Percentiles rank a stretch among this genome's conserved stretches.
These are phyloP conservation scores for Rhizophagus prolifer DNA, from an alignment of 192 early-diverging fungal genomes.

Conservation along the genomic window DNA sequence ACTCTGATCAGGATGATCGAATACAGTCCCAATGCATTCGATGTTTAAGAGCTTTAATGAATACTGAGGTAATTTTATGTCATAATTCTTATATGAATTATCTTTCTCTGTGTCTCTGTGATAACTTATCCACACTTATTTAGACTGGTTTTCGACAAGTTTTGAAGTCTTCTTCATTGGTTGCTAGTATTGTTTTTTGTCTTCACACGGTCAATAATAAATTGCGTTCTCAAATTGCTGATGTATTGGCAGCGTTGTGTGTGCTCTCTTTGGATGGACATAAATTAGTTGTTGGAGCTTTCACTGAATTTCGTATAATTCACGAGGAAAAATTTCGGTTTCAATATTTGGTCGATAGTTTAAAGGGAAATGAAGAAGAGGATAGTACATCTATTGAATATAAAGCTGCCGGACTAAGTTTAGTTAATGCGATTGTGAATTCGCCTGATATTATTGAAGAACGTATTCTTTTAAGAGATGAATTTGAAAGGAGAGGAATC, in stretches of 20 bases:
- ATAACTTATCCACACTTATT: not conserved
- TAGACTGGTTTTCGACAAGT: conserved; percentile 51
- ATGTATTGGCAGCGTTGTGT: conserved; percentile 52
- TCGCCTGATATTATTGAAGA: conserved; percentile 43
- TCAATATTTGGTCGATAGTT: conserved; percentile 46
- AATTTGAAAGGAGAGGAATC: conserved; percentile 51
- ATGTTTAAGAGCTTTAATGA: conserved; percentile 50
- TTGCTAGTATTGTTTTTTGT: conserved; percentile 40
- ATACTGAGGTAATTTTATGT: conserved; percentile 42
- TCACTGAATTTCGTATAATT: conserved; percentile 47
- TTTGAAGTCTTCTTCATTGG: conserved; percentile 34
- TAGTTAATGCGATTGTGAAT: conserved; percentile 51
- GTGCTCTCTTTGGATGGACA: conserved; percentile 47
- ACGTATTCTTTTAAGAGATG: conserved; percentile 46
- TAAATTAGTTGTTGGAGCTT: conserved; percentile 40
- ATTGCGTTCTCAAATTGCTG: conserved; percentile 44
- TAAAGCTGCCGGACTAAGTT: conserved; percentile 41
- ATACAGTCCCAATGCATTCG: conserved; percentile 50
- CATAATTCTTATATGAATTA: not conserved
- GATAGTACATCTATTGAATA: conserved; percentile 37
- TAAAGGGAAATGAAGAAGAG: conserved; percentile 22
- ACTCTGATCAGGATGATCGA: conserved; percentile 43
- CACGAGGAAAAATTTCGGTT: conserved; percentile 56
- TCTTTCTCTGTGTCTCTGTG: not conserved
- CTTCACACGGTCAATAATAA: conserved; percentile 45